phyloP scores from a whole-genome alignment of 805 yeast species.

The Starmerella scarabaei region DNA sequence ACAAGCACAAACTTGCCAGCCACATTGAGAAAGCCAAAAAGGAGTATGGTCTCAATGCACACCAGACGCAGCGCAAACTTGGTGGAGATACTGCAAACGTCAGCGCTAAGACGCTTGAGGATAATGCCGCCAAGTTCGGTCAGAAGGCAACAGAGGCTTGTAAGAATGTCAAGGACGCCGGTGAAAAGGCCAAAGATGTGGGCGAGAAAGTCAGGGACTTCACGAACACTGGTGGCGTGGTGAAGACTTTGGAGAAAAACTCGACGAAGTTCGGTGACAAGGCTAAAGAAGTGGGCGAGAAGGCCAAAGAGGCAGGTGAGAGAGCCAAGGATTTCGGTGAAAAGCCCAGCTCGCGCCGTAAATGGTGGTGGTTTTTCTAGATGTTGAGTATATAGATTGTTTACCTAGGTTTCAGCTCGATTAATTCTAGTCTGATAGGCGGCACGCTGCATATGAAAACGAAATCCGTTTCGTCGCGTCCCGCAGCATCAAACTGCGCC shows the following conservation, averaged over 20 bases:
- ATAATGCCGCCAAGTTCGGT: too few species aligned
- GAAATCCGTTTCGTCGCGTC: slow-evolving; percentile 9
- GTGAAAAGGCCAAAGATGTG: too few species aligned
- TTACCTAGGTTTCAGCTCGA: slow-evolving; percentile 1
- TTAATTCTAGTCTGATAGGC: slow-evolving; percentile 14
- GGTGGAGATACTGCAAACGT: too few species aligned
- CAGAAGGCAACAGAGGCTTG: too few species aligned
- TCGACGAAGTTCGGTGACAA: background rate
- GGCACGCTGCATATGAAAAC: slow-evolving; percentile 15
- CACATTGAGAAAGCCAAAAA: slow-evolving; percentile 1
- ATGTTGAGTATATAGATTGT: background rate
- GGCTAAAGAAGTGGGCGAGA: background rate
- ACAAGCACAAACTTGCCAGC: slow-evolving; percentile 15
- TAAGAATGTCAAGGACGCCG: too few species aligned
- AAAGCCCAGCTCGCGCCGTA: background rate
- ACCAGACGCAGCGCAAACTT: too few species aligned
- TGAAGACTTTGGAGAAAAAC: too few species aligned
- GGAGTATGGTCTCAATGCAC: background rate
- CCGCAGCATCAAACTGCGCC: background rate
- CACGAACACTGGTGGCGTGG: too few species aligned
- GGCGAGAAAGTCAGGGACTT: too few species aligned
- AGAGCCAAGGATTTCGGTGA: background rate
- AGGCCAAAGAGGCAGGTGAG: background rate
- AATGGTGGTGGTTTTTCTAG: slow-evolving; percentile 1
- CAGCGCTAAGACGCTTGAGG: too few species aligned